Evolutionary conservation across 495 filamentous ascomycete genomes (phyloP).

Genomic region (Bacidia rubella): DNA sequence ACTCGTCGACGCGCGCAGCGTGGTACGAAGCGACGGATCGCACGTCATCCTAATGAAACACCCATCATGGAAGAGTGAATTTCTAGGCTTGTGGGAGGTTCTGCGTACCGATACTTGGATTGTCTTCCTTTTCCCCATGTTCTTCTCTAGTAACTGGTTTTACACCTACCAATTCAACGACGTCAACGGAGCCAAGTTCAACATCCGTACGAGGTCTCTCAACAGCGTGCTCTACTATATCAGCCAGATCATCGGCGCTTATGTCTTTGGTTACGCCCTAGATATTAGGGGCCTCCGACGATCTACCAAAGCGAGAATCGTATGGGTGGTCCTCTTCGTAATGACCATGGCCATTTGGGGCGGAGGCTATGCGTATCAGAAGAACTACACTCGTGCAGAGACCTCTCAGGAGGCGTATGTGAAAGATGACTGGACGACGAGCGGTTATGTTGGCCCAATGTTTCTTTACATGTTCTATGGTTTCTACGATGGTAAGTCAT

Average conservation of each 20-base stretch:
- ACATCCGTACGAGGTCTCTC: constrained; percentile 31
- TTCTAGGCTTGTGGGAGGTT: constrained; percentile 30
- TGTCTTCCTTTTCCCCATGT: constrained; percentile 36
- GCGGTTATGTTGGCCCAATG: constrained; percentile 35
- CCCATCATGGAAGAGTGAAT: constrained; percentile 47
- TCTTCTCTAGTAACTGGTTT: constrained; percentile 62
- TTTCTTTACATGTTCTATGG: constrained; percentile 45
- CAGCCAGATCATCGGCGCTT: constrained; percentile 37
- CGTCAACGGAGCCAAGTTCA: constrained; percentile 34
- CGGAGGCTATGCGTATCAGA: constrained; percentile 39
- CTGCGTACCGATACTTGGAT: constrained; percentile 27
- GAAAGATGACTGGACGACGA: constrained; percentile 28
- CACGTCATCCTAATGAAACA: constrained; percentile 71
- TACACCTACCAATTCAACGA: constrained; percentile 59
- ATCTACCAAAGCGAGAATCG: constrained; percentile 27
- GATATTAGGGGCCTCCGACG: constrained; percentile 30
- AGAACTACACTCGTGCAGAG: constrained; percentile 31
- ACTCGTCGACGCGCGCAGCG: constrained; percentile 45
- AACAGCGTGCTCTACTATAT: constrained; percentile 40
- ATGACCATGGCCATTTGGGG: constrained; percentile 37
- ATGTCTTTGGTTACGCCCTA: constrained; percentile 32
- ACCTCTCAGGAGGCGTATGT: constrained; percentile 20
- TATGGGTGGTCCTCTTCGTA: constrained; percentile 27
- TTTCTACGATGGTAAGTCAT: constrained; percentile 30
- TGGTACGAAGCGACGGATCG: constrained; percentile 66